These are phyloP conservation scores for Megacollybia platyphylla DNA, from an alignment of 1,284 basidiomycete genomes.

Conservation along the genomic window DNA sequence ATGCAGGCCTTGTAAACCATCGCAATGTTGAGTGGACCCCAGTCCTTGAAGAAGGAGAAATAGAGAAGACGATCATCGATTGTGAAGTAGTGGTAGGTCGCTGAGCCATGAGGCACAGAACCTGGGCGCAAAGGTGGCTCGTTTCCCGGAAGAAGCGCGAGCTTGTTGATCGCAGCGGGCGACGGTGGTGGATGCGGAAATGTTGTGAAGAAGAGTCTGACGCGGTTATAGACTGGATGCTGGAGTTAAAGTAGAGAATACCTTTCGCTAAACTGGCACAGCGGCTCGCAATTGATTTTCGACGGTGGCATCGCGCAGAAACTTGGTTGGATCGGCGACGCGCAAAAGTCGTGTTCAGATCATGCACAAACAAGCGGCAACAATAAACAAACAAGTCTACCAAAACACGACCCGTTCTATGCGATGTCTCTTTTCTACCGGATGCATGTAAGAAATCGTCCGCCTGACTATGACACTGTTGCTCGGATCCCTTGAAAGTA, in stretches of 20 bases:
- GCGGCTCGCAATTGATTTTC: slow-evolving; percentile 44
- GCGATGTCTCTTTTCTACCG: too few relatives aligned
- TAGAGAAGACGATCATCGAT: slow-evolving; percentile 90
- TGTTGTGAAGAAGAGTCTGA: slow-evolving; percentile 72
- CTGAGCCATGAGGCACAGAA: slow-evolving; percentile 51
- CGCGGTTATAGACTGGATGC: neutral
- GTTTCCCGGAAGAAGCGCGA: slow-evolving; percentile 32
- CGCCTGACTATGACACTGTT: too few relatives aligned
- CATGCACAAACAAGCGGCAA: neutral
- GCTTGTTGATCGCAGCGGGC: slow-evolving; percentile 48
- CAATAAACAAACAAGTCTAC: too few relatives aligned
- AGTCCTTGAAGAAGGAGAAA: slow-evolving; percentile 89
- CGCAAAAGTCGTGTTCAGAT: neutral
- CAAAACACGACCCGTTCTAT: too few relatives aligned
- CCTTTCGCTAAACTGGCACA: slow-evolving; percentile 69
- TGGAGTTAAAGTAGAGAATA: slow-evolving; percentile 13
- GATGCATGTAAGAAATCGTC: too few relatives aligned
- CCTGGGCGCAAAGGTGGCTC: slow-evolving; percentile 50
- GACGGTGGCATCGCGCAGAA: neutral
- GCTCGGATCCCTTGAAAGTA: too few relatives aligned
- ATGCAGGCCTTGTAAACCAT: slow-evolving; percentile 94
- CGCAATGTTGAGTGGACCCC: slow-evolving; percentile 87
- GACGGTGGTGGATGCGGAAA: slow-evolving; percentile 61
- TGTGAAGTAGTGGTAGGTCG: slow-evolving; percentile 74
- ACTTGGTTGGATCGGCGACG: neutral